These are phyloP conservation scores for Dryadomyces quercivorus DNA, from an alignment of 2,329 filamentous ascomycete species.

Conservation along the genomic window DNA sequence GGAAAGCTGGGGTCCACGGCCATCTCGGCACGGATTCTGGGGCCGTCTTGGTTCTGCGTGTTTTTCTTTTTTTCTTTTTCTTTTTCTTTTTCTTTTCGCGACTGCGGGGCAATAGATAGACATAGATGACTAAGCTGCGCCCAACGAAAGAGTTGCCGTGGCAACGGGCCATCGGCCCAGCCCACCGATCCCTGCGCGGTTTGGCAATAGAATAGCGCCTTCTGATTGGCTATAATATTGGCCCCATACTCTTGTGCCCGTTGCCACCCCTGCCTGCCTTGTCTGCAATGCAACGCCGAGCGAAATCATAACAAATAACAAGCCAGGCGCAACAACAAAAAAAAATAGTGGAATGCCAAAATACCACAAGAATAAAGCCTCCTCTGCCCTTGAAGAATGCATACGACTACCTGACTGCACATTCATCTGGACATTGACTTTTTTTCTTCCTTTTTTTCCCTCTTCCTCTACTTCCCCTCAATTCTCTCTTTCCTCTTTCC, in stretches of 20 bases:
- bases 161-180: slow-evolving; percentile 3
- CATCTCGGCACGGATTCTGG: slow-evolving; percentile 22
- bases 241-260: background rate
- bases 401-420: background rate
- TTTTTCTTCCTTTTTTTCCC: background rate
- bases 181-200: slow-evolving; percentile 4
- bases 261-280: slow-evolving; percentile 1
- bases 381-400: background rate
- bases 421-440: background rate
- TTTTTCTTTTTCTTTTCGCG: background rate
- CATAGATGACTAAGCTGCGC: background rate
- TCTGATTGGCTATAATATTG: slow-evolving; percentile 9
- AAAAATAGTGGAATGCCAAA: background rate
- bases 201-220: background rate
- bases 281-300: background rate
- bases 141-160: slow-evolving; percentile 9
- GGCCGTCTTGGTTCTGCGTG: background rate
- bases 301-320: slow-evolving; percentile 2
- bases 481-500: background rate
- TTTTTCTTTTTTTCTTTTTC: background rate
- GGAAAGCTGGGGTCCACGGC: slow-evolving; percentile 40
- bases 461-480: background rate
- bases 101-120: background rate
- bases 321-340: background rate
- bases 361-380: background rate